Conservation (phyloP, 345 rosid genomes). For the Populus simonii region DNA sequence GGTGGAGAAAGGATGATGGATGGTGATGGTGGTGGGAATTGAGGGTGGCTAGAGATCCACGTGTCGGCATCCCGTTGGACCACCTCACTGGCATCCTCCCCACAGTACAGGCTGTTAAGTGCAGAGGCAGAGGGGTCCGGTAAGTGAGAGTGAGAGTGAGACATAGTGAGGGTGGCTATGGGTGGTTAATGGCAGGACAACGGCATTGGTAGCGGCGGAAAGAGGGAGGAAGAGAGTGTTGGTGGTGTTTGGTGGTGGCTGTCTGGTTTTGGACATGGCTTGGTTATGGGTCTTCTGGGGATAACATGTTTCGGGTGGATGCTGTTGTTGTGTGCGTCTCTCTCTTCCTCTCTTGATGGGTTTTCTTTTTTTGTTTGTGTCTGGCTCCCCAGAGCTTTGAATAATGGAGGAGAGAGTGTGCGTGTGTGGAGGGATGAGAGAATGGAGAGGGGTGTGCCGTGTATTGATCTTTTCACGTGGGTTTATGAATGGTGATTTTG, state of each 20-base stretch:
- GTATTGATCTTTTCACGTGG: not conserved
- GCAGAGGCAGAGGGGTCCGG: slow-evolving; percentile 17
- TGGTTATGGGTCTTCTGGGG: slow-evolving; percentile 19
- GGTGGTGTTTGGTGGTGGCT: slow-evolving; percentile 6
- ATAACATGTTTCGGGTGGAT: slow-evolving; percentile 11
- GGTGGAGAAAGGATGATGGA: slow-evolving; percentile 5
- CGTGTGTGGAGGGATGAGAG: not conserved
- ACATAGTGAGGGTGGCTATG: not conserved
- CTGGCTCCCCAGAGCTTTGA: not conserved
- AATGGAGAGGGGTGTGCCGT: not conserved
- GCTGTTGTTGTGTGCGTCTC: not conserved
- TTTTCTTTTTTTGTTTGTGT: not conserved
- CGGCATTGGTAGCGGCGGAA: slow-evolving; percentile 21
- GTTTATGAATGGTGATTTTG: not conserved
- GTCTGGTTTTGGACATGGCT: slow-evolving; percentile 20
- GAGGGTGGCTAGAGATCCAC: slow-evolving; percentile 20
- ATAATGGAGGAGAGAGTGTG: not conserved
- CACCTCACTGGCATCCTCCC: slow-evolving; percentile 30
- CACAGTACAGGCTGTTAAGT: slow-evolving; percentile 18
- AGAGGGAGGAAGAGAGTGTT: not conserved
- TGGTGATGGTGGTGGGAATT: not conserved
- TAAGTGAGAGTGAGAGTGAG: not conserved
- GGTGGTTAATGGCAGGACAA: not conserved
- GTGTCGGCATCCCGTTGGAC: slow-evolving; percentile 20
- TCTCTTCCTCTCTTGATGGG: not conserved